These are phyloP conservation scores for Phalaenopsis hybrid DNA, from an alignment of 116 monocot genomes.

Conservation along the genomic window DNA sequence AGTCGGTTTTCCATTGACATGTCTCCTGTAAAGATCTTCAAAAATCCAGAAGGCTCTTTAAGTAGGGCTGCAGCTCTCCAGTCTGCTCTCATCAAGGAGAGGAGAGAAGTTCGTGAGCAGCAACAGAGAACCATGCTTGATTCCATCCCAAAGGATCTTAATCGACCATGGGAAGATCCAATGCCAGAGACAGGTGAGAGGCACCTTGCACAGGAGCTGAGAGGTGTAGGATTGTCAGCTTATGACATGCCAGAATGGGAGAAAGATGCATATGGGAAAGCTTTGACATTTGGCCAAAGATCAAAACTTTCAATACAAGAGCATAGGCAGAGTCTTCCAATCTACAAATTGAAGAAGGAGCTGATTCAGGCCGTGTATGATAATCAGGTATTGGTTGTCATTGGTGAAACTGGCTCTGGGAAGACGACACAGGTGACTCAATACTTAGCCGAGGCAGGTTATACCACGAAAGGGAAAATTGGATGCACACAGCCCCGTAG, in stretches of 20 bases:
- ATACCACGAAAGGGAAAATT: conserved; percentile 88
- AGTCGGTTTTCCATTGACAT: conserved; percentile 88
- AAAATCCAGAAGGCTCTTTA: conserved; percentile 91
- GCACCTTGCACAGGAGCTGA: conserved; percentile 89
- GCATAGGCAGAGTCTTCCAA: conserved; percentile 90
- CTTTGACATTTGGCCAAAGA: conserved; percentile 86
- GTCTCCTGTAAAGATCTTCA: conserved; percentile 97
- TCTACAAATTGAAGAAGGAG: conserved; percentile 94
- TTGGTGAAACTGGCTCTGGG: conserved; percentile 96
- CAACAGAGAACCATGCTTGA: conserved; percentile 94
- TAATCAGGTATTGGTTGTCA: conserved; percentile 88
- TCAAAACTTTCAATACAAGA: conserved; percentile 95
- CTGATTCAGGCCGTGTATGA: conserved; percentile 92
- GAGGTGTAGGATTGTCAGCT: conserved; percentile 95
- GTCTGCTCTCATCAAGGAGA: conserved; percentile 90
- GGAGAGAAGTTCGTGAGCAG: conserved; percentile 91
- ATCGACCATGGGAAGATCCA: conserved; percentile 96
- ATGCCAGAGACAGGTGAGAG: conserved; percentile 92
- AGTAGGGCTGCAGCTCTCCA: conserved; percentile 92
- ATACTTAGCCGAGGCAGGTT: conserved; percentile 93
- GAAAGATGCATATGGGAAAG: conserved; percentile 94
- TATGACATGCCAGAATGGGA: conserved; percentile 99
- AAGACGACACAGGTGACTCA: conserved; percentile 98
- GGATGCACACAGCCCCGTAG: conserved; percentile 95
- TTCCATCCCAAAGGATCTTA: conserved; percentile 97